phyloP scores from a whole-genome alignment of 2,329 filamentous ascomycete genomes.

The Boeremia exigua region DNA sequence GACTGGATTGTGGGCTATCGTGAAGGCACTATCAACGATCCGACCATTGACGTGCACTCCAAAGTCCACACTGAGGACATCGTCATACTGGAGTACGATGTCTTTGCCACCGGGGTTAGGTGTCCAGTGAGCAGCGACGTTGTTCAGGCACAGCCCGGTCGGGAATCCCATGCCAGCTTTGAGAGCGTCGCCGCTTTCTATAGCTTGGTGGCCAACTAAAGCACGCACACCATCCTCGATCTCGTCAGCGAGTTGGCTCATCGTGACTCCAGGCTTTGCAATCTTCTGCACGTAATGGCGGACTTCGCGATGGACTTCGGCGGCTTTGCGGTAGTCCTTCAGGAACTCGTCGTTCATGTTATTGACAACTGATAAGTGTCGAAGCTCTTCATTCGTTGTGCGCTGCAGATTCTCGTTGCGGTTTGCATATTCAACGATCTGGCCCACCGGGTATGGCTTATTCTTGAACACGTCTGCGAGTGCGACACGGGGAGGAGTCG shows the following conservation, averaged over 20 bases:
- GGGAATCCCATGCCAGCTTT: constrained; percentile 85
- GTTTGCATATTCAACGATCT: constrained; percentile 71
- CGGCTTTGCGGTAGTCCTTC: constrained; percentile 79
- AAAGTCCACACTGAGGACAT: constrained; percentile 78
- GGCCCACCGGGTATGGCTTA: constrained; percentile 73
- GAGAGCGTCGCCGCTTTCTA: constrained; percentile 77
- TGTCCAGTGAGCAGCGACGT: constrained; percentile 83
- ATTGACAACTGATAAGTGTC: constrained; percentile 67
- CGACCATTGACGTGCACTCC: constrained; percentile 73
- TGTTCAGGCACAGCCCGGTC: constrained; percentile 80
- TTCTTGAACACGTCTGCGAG: constrained; percentile 73
- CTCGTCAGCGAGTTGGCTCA: constrained; percentile 79
- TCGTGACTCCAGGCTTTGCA: constrained; percentile 77
- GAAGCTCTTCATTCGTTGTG: constrained; percentile 81
- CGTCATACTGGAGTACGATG: constrained; percentile 69
- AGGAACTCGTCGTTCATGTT: constrained; percentile 79
- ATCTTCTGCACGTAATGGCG: constrained; percentile 78
- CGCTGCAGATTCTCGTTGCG: constrained; percentile 75
- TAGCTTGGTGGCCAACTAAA: constrained; percentile 74
- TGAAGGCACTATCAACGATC: constrained; percentile 76
- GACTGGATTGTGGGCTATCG: constrained; percentile 68
- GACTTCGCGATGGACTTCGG: constrained; percentile 86
- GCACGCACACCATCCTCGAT: constrained; percentile 82
- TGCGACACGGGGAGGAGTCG: constrained; percentile 73
- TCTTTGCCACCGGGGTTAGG: constrained; percentile 88